phyloP scores from a whole-genome alignment of 1,284 basidiomycete genomes.

The Papiliotrema fonsecae region DNA sequence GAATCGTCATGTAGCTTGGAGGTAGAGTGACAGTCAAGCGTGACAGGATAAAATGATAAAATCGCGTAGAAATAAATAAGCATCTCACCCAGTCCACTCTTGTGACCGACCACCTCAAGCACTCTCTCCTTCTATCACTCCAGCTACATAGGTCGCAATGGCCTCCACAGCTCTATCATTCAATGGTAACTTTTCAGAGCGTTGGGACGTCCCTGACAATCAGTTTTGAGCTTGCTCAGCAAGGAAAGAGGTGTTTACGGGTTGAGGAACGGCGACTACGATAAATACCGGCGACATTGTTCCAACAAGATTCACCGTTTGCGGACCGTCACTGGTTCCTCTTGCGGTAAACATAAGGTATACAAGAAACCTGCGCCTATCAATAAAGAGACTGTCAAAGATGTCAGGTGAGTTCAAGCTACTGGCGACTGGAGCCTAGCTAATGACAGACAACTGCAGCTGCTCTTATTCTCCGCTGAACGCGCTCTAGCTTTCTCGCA shows the following conservation, averaged over 20 bases:
- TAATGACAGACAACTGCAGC: conserved; percentile 55
- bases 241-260: conserved; percentile 88
- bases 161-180: conserved; percentile 29
- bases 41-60: background rate
- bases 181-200: conserved; percentile 22
- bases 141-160: background rate
- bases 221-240: conserved; percentile 75
- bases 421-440: background rate
- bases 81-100: background rate
- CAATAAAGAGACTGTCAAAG: conserved; percentile 61
- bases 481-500: conserved; percentile 88
- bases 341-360: conserved; percentile 81
- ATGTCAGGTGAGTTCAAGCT: conserved; percentile 64
- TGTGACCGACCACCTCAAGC: background rate
- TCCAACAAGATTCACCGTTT: conserved; percentile 83
- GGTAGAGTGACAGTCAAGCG: too few relatives aligned
- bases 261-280: conserved; percentile 79
- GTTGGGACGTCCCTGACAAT: conserved; percentile 1
- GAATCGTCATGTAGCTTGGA: too few relatives aligned
- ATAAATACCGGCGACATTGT: conserved; percentile 82
- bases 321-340: conserved; percentile 73
- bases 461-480: conserved; percentile 82
- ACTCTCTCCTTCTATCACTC: background rate
- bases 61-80: background rate
- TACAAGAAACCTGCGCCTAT: conserved; percentile 75